A percentile compares a stretch with the other conserved stretches of the same genome.
phyloP scores from a whole-genome alignment of 257 asterid species.

The Salvia rosmarinus region DNA sequence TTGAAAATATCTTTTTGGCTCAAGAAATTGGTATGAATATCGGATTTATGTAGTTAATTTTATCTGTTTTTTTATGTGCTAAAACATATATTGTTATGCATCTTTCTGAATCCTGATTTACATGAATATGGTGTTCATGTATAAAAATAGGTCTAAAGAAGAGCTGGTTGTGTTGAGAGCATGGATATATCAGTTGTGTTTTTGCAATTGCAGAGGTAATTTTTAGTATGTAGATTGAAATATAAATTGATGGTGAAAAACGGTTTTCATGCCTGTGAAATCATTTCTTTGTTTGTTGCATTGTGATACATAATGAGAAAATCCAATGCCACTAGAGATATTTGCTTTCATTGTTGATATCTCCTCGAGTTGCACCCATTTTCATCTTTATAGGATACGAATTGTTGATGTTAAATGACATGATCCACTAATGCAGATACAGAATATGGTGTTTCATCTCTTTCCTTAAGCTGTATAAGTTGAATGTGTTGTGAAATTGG shows the following conservation, averaged over 20 bases:
- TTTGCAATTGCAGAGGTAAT: conserved; percentile 6
- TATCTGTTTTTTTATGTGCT: background rate
- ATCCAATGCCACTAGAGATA: background rate
- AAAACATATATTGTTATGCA: background rate
- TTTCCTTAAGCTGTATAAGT: conserved; percentile 20
- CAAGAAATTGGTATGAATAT: background rate
- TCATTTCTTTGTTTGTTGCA: conserved; percentile 2
- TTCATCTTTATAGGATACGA: background rate
- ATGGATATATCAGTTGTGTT: background rate
- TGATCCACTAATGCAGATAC: conserved; percentile 39
- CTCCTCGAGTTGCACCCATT: background rate
- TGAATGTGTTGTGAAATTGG: conserved; percentile 30
- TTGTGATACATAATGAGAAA: background rate
- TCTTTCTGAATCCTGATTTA: conserved; percentile 1
- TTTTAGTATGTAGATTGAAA: conserved; percentile 9
- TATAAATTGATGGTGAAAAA: background rate
- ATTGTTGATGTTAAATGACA: background rate
- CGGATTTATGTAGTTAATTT: background rate
- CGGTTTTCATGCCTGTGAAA: background rate
- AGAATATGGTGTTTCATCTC: conserved; percentile 3
- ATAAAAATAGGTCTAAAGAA: background rate
- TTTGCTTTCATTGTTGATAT: background rate
- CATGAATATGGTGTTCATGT: background rate
- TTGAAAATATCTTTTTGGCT: background rate
- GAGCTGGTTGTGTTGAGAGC: background rate